phyloP scores from a whole-genome alignment of 1,139 yeast genomes.

The Debaryomyces fabryi region DNA sequence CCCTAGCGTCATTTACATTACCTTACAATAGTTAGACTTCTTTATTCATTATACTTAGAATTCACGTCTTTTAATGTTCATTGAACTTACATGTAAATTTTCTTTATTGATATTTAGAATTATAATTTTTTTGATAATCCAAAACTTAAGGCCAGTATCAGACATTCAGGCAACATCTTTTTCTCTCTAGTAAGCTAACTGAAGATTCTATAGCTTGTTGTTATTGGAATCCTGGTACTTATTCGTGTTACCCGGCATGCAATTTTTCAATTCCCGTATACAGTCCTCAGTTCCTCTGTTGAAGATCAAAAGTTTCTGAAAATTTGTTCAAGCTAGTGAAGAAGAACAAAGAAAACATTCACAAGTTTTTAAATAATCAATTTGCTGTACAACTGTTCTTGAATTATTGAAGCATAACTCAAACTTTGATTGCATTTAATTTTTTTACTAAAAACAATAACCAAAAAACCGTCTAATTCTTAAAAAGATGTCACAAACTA shows the following conservation, averaged over 20 bases:
- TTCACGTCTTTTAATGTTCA: neutral
- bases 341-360: neutral
- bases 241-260: slow-evolving; percentile 1
- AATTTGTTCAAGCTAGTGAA: slow-evolving; percentile 4
- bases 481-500: slow-evolving; percentile 18
- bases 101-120: neutral
- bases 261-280: neutral
- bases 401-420: neutral
- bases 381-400: slow-evolving; percentile 7
- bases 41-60: neutral
- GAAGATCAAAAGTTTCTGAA: slow-evolving; percentile 6
- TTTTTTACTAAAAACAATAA: neutral
- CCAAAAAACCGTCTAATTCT: slow-evolving; percentile 1
- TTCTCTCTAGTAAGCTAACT: neutral
- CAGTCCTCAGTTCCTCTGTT: slow-evolving; percentile 1
- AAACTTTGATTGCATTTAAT: neutral
- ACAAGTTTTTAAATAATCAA: neutral
- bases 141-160: neutral
- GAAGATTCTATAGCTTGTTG: neutral
- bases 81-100: neutral
- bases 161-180: neutral
- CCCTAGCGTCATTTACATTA: neutral
- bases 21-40: neutral
- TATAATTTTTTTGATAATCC: neutral
- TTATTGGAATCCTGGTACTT: neutral